A percentile compares a stretch with the other conserved stretches of the same genome.
phyloP scores from a whole-genome alignment of 2,329 filamentous ascomycete genomes.

The Arthrobotrys musiformis region DNA sequence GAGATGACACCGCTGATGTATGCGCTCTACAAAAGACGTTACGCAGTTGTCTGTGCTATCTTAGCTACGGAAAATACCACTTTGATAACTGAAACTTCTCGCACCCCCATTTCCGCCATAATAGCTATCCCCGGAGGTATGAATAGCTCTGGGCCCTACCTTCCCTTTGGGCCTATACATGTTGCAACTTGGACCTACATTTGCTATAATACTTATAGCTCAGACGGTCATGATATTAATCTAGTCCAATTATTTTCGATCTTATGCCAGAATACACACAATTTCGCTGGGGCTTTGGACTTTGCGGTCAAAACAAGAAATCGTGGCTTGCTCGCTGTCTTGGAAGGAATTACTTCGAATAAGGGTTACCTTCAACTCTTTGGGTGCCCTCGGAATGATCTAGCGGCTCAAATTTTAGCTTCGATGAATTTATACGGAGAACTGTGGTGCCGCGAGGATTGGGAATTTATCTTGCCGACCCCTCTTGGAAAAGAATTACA shows the following conservation, averaged over 20 bases:
- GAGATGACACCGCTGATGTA: slow-evolving; percentile 2
- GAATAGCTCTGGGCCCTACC: not conserved
- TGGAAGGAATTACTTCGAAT: not conserved
- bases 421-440: too few relatives aligned
- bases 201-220: not conserved
- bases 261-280: not conserved
- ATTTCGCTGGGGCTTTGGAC: not conserved
- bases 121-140: not conserved
- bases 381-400: too few relatives aligned
- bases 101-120: not conserved
- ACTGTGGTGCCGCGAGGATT: too few relatives aligned
- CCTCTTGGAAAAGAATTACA: not conserved
- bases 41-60: not conserved
- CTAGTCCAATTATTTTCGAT: not conserved
- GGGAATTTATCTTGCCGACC: not conserved
- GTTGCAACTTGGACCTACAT: not conserved
- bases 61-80: not conserved
- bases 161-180: not conserved
- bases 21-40: not conserved
- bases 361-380: too few relatives aligned
- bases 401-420: too few relatives aligned
- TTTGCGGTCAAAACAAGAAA: not conserved
- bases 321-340: not conserved
- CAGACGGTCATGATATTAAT: not conserved
- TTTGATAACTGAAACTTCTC: not conserved